Base-by-base conservation (phyloP, 441 rosid species). In the Gossypium schwendimanii region DNA sequence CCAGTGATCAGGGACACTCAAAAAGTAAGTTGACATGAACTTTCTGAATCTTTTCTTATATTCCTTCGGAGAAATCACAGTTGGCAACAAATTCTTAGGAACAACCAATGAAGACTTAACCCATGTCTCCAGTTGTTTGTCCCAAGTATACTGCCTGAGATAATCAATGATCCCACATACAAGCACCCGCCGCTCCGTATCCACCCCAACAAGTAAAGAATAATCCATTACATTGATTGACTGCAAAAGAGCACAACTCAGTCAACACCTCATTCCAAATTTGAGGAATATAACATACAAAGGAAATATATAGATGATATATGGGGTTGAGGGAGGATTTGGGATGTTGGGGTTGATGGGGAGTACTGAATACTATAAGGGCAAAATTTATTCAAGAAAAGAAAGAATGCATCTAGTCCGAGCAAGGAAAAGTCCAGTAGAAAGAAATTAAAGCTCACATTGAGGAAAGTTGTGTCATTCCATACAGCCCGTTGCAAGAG, bases 61-160 rank as follows among this genome's bases (percentile, higher is more conserved):
- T 74, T 96, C 98, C 57, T 58, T 89, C 0, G 99, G 98, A 73
- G 97, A 91, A 52, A 96, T 91, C 15, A 96, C 91, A 7, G 99
- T 96, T 0, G 99, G 99, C 76, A 78, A 79, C n/a, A 84, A 76
- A 64, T 96, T 96, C 84, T 78, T 91, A 0, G 99, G 97, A 18
- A 88, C 91, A 64, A 86, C 94, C 26, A 95, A 84, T 1, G 99
- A 93, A 65, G 95, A 83, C 82, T 96, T 96, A 23, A 90, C 99
- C 98, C 97, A 93, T n/a, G 99, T 93, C 82, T 96, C 99, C 2
- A 92, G 76, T 52, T 92, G 98, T 76, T 94, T 94, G 86, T 94
- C 98, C 98, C 91, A 94, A 12, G 99, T 95, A 80, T 91, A 95
- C 82, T 95, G 98, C 77, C 99, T 87, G 12, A 96, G 90, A 62